Percentiles rank a stretch among this genome's conserved stretches.
These are phyloP conservation scores for Choiromyces venosus DNA, from an alignment of 495 filamentous ascomycete genomes.

Conservation along the genomic window DNA sequence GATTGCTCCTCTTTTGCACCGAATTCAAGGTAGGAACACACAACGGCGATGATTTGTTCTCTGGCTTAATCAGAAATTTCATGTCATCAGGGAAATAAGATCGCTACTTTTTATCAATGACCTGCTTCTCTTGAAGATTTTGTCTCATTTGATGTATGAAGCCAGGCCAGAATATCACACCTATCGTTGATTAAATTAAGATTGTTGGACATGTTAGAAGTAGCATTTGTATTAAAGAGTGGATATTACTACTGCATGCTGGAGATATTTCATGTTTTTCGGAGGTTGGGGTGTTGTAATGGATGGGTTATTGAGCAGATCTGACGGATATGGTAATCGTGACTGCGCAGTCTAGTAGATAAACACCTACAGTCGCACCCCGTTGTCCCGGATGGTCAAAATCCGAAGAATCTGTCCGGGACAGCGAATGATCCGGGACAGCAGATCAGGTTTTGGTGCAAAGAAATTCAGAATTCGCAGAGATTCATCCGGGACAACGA, in stretches of 20 bases:
- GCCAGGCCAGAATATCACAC: background rate
- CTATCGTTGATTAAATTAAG: background rate
- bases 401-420: too few species aligned
- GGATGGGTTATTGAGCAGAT: background rate
- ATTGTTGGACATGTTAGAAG: background rate
- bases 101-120: background rate
- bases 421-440: too few species aligned
- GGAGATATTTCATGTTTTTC: background rate
- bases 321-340: background rate
- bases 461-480: too few species aligned
- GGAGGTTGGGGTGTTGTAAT: background rate
- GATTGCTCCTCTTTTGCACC: background rate
- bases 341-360: background rate
- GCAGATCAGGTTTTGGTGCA: too few species aligned
- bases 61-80: background rate
- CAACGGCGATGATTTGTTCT: background rate
- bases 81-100: background rate
- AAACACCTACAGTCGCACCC: too few species aligned
- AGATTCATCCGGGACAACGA: too few species aligned
- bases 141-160: background rate
- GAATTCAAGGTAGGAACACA: background rate
- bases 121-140: background rate
- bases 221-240: background rate
- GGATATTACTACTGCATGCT: background rate
- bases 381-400: too few species aligned